A percentile compares a stretch with the other conserved stretches of the same genome.
These are phyloP conservation scores for Conringia planisiliqua DNA, from an alignment of 345 rosid genomes.

Conservation along the genomic window DNA sequence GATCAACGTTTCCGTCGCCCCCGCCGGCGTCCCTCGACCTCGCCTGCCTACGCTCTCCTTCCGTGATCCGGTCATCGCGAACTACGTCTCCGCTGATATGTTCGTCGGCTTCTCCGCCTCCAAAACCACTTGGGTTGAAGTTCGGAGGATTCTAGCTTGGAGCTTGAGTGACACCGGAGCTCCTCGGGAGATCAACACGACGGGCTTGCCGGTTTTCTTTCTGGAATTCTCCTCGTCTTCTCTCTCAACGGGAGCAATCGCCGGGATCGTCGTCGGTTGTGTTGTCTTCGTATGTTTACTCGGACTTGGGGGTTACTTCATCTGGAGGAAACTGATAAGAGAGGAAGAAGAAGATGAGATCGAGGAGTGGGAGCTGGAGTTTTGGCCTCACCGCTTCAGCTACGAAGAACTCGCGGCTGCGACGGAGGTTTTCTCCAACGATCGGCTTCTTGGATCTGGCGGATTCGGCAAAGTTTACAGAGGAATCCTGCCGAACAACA, in stretches of 20 bases:
- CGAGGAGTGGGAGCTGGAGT: conserved; percentile 89
- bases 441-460: conserved; percentile 68
- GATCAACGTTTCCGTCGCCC: conserved; percentile 74
- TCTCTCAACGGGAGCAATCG: conserved; percentile 54
- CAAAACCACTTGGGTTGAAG: conserved; percentile 63
- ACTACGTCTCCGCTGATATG: conserved; percentile 75
- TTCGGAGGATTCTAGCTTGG: conserved; percentile 77
- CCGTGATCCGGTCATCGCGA: conserved; percentile 55
- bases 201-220: conserved; percentile 54
- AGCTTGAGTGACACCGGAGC: conserved; percentile 69
- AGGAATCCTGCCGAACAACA: conserved; percentile 51
- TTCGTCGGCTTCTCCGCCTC: conserved; percentile 83
- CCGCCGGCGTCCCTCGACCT: conserved; percentile 62
- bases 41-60: conserved; percentile 52
- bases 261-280: conserved; percentile 64
- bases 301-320: conserved; percentile 36
- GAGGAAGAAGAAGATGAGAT: conserved; percentile 55
- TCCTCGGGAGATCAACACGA: conserved; percentile 61
- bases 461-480: conserved; percentile 81
- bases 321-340: conserved; percentile 43
- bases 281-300: conserved; percentile 37
- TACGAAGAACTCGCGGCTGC: conserved; percentile 65
- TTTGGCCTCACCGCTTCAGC: conserved; percentile 90
- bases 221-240: conserved; percentile 42
- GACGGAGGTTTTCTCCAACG: conserved; percentile 57